phyloP scores from a whole-genome alignment of 108 stramenopile genomes.

The Nitzschia sp. region DNA sequence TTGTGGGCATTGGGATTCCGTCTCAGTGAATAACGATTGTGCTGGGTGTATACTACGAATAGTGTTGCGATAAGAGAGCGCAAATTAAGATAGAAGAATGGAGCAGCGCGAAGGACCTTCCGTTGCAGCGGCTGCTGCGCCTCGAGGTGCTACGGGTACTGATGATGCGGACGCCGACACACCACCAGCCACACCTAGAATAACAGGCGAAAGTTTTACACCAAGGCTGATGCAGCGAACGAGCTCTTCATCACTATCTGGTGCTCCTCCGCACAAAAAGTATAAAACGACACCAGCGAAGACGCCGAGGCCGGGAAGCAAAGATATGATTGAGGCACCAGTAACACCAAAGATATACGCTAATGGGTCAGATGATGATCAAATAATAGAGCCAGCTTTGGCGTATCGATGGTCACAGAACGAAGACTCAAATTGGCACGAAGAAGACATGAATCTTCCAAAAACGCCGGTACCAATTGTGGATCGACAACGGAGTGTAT shows the following conservation, averaged over 20 bases:
- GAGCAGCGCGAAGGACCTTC: not conserved
- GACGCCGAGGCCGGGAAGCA: not conserved
- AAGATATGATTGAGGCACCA: not conserved
- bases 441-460: slow-evolving; percentile 16
- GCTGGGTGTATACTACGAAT: too few relatives aligned
- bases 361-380: not conserved
- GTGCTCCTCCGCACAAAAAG: not conserved
- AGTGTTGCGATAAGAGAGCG: too few relatives aligned
- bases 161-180: not conserved
- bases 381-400: too few relatives aligned
- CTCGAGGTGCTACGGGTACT: not conserved
- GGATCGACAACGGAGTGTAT: not conserved
- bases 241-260: not conserved
- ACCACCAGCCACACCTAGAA: not conserved
- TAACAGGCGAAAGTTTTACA: not conserved
- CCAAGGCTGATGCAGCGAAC: not conserved
- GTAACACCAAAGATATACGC: not conserved
- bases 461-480: slow-evolving; percentile 2
- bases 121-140: not conserved
- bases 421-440: not conserved
- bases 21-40: too few relatives aligned
- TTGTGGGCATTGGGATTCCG: too few relatives aligned
- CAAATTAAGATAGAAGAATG: not conserved
- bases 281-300: not conserved
- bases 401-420: not conserved